These are phyloP conservation scores for Ceratonia siliqua DNA, from an alignment of 306 rosid species.

Conservation along the genomic window DNA sequence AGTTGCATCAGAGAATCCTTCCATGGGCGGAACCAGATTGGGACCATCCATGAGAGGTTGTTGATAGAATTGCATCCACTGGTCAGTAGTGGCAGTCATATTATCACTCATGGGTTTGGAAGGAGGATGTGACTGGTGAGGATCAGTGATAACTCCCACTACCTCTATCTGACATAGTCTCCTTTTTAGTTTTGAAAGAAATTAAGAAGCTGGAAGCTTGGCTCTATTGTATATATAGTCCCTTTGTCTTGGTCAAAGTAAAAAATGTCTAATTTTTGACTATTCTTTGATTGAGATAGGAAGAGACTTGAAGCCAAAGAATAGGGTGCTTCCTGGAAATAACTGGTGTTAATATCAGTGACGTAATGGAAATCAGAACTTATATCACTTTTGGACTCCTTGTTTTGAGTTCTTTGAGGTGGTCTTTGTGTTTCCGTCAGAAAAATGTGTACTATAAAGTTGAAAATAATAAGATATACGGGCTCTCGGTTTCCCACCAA, in stretches of 20 bases:
- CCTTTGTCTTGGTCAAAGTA: conserved; percentile 38
- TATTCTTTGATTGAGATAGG: conserved; percentile 31
- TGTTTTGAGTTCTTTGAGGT: conserved; percentile 33
- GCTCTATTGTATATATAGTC: background rate
- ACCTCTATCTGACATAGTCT: background rate
- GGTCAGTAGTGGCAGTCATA: conserved; percentile 25
- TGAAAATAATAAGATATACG: conserved; percentile 31
- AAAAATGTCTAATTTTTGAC: conserved; percentile 39
- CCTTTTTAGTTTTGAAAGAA: conserved; percentile 2
- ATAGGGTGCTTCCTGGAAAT: conserved; percentile 53
- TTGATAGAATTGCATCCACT: conserved; percentile 22
- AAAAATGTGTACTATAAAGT: conserved; percentile 33
- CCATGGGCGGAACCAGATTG: background rate
- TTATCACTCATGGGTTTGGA: background rate
- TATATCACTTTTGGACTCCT: conserved; percentile 27
- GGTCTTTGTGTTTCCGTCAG: conserved; percentile 46
- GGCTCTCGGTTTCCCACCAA: conserved; percentile 28
- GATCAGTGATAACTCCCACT: background rate
- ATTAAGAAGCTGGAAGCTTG: conserved; percentile 4
- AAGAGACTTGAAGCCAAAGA: conserved; percentile 29
- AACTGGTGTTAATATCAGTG: conserved; percentile 15
- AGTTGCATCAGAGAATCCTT: conserved; percentile 19
- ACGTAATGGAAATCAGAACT: conserved; percentile 4
- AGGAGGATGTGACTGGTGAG: background rate
- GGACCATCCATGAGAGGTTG: conserved; percentile 14